Evolutionary conservation across 2,329 filamentous ascomycete genomes (phyloP), one percentile per base, ranked within the genome.

Genomic region (Zymoseptoria tritici): DNA sequence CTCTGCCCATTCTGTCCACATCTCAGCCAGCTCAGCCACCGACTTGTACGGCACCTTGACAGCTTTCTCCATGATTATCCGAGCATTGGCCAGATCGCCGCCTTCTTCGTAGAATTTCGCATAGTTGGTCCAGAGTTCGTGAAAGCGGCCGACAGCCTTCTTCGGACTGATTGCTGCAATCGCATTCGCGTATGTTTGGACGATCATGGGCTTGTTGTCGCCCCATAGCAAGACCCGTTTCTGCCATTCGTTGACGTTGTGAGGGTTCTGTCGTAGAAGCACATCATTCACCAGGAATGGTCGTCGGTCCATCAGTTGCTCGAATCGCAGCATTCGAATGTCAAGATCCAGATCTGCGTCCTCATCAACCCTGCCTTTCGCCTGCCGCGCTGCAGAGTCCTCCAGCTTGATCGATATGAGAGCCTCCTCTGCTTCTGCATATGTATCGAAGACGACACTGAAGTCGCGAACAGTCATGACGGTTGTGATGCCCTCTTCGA

Each of bases 391-490:
- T 6, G 91, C 88, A 1, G 92, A 92, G 57, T 89, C 83, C 68
- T 97, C 92, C 86, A 99, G 95, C 67, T 97, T 80, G 54, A 87
- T 87, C 13, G 90, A 88, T 64, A 97, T 96, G 66, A 97, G 88
- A 0, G 92, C 93, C 76, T 99, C 95, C 74, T 99, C 94, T 63
- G 97, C 97, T 75, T 99, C 94, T 31, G 90, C 87, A 71, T 97
- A 99, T 0, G 92, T 89, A 74, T 99, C 94, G 68, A 99, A 99
- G 52, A 97, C 88, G 58, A 97, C 84, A 0, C 92, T 95, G 71
- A 99, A 99, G 76, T 99, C 94, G 58, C 94, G 87, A 52, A 99
- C 92, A 2, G 94, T 99, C 93, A 97, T 97, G 64, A 97, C 95
- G 1, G 93, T 97, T 9, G 91, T 96, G 66, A 97, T 90, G 52